These are phyloP conservation scores for Pseudohalonectria lignicola DNA, from an alignment of 2,329 filamentous ascomycete genomes.

Conservation along the genomic window DNA sequence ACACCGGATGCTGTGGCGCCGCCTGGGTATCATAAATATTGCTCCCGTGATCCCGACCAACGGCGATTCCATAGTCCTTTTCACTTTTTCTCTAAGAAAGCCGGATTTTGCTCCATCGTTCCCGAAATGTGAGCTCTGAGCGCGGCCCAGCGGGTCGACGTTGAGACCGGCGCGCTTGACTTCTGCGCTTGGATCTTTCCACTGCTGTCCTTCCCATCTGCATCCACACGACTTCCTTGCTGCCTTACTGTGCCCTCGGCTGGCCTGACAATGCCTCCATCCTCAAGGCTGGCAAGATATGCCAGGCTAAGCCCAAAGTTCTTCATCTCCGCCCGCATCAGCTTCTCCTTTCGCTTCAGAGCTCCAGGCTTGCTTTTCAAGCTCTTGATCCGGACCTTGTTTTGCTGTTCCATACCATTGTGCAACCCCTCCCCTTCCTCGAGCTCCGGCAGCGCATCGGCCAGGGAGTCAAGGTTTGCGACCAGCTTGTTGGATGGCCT, in stretches of 20 bases:
- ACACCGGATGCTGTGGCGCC: no score
- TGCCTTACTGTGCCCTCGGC: slow-evolving; percentile 5
- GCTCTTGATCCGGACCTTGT: slow-evolving; percentile 63
- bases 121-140: slow-evolving; percentile 73
- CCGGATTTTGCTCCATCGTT: slow-evolving; percentile 85
- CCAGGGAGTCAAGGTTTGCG: slow-evolving; percentile 63
- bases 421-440: slow-evolving; percentile 27
- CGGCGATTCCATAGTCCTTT: no score
- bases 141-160: slow-evolving; percentile 63
- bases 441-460: slow-evolving; percentile 66
- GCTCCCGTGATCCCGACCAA: no score
- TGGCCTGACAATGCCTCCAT: no score
- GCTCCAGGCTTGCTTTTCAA: slow-evolving; percentile 67
- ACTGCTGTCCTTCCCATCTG: no score
- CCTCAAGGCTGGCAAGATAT: slow-evolving; percentile 38
- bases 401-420: no score
- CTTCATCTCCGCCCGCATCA: slow-evolving; percentile 73
- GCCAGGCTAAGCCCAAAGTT: slow-evolving; percentile 79
- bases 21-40: no score
- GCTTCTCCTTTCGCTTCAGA: slow-evolving; percentile 68
- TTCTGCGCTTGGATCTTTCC: no score
- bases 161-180: slow-evolving; percentile 21
- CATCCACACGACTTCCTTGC: neutral
- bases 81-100: no score
- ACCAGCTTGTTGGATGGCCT: slow-evolving; percentile 68